phyloP scores from a whole-genome alignment of 2,329 filamentous ascomycete genomes.

The Calonectria ilicicola region DNA sequence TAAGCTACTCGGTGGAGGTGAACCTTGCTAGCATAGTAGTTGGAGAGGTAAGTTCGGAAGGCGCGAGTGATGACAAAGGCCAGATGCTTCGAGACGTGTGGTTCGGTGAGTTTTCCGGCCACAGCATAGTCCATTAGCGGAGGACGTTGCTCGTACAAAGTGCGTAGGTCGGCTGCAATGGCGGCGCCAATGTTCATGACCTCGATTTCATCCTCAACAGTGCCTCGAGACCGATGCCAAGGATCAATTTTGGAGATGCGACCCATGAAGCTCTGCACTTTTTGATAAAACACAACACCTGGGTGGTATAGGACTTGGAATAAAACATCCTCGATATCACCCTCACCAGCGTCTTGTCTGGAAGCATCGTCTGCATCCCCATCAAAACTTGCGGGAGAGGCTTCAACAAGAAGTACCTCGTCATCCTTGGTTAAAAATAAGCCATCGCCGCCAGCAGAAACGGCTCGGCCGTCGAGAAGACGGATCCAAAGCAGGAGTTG shows the following conservation, averaged over 20 bases:
- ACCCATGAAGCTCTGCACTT: constrained; percentile 69
- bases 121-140: constrained; percentile 68
- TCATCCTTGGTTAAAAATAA: constrained; percentile 63
- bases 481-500: constrained; percentile 66
- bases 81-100: constrained; percentile 61
- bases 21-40: constrained; percentile 67
- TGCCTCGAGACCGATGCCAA: constrained; percentile 67
- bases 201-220: constrained; percentile 68
- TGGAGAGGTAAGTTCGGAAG: constrained; percentile 67
- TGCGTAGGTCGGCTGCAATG: constrained; percentile 63
- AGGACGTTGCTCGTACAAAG: constrained; percentile 62
- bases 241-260: constrained; percentile 67
- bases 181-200: constrained; percentile 66
- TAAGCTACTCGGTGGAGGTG: constrained; percentile 70
- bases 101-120: constrained; percentile 60
- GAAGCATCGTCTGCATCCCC: constrained; percentile 42
- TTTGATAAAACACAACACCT: constrained; percentile 68
- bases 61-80: constrained; percentile 63
- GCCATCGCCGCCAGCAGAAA: constrained; percentile 67
- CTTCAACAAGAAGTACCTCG: constrained; percentile 57
- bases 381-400: constrained; percentile 54
- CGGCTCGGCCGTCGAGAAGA: constrained; percentile 65
- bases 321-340: constrained; percentile 61
- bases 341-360: constrained; percentile 39
- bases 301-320: constrained; percentile 68